Evolutionary conservation across 768 basidiomycete species (phyloP).

Genomic region (Hypholoma fasciculare): DNA sequence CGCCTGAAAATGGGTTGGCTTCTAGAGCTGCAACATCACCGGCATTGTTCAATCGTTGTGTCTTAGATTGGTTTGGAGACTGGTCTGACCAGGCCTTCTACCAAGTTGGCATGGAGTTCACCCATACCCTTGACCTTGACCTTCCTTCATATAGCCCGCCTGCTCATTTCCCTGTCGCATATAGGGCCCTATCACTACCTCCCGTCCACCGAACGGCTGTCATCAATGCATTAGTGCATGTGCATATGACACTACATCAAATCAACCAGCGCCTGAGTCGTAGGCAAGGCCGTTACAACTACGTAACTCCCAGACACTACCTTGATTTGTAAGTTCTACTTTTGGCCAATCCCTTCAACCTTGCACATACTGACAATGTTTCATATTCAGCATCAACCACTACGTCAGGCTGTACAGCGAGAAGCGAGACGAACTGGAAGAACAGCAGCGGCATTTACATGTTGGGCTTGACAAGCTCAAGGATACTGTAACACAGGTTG

Average conservation of each 20-base stretch:
- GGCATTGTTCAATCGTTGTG: constrained; percentile 98
- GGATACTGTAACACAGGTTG: constrained; percentile 95
- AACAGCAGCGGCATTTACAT: constrained; percentile 97
- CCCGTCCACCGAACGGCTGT: constrained; percentile 89
- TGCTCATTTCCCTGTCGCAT: constrained; percentile 83
- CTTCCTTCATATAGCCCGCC: constrained; percentile 80
- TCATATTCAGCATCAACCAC: constrained; percentile 78
- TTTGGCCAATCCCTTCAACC: neutral
- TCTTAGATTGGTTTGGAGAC: constrained; percentile 99
- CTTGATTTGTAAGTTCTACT: constrained; percentile 86
- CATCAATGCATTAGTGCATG: constrained; percentile 90
- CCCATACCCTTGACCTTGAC: constrained; percentile 90
- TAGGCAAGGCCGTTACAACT: constrained; percentile 93
- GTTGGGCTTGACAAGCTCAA: constrained; percentile 96
- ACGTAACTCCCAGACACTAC: constrained; percentile 97
- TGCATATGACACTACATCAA: constrained; percentile 86
- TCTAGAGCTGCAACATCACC: constrained; percentile 97
- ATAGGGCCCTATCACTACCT: constrained; percentile 81
- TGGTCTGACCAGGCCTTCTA: constrained; percentile 99
- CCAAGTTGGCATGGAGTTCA: constrained; percentile 98
- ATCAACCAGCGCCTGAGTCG: constrained; percentile 89
- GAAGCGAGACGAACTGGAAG: constrained; percentile 96
- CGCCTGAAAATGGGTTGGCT: constrained; percentile 92
- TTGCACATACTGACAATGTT: constrained; percentile 6
- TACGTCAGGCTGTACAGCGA: constrained; percentile 94